phyloP scores from a whole-genome alignment of 2,329 filamentous ascomycete species.

The Sordariomycetes sp. region DNA sequence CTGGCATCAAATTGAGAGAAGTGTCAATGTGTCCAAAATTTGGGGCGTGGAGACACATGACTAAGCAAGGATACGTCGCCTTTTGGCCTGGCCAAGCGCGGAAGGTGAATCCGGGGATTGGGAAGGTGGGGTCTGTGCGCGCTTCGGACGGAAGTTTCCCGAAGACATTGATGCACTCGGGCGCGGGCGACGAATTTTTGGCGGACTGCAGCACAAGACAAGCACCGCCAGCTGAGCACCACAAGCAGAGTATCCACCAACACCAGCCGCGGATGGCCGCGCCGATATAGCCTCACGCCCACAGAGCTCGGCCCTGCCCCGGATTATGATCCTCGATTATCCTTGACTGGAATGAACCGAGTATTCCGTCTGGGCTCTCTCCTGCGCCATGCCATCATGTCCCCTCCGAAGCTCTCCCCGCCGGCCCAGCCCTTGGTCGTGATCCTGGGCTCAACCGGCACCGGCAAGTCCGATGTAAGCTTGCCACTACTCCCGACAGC shows the following conservation, averaged over 20 bases:
- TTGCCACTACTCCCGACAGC: not conserved
- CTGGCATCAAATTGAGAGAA: slow-evolving; percentile 27
- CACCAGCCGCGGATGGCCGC: not conserved
- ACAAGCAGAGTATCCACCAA: not conserved
- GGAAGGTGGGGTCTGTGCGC: not conserved
- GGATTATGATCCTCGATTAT: not conserved
- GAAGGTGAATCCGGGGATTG: not conserved
- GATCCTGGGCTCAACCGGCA: slow-evolving; percentile 82
- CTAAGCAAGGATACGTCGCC: not conserved
- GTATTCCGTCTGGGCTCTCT: not conserved
- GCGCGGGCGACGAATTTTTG: not conserved
- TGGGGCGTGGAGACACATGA: slow-evolving; percentile 9
- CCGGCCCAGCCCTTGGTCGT: slow-evolving; percentile 58
- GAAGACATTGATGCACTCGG: not conserved
- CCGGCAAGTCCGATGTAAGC: slow-evolving; percentile 80
- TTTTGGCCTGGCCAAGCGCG: not conserved
- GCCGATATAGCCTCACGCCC: not conserved
- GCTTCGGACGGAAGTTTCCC: no score
- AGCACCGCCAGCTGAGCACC: not conserved
- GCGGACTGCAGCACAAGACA: not conserved
- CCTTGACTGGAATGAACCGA: not conserved
- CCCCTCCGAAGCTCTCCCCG: slow-evolving; percentile 13
- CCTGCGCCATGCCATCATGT: not conserved
- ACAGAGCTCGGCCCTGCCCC: not conserved
- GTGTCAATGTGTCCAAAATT: slow-evolving; percentile 34